Evolutionary conservation across 805 yeast species (phyloP).

Genomic region (Cyberlindnera maritima): DNA sequence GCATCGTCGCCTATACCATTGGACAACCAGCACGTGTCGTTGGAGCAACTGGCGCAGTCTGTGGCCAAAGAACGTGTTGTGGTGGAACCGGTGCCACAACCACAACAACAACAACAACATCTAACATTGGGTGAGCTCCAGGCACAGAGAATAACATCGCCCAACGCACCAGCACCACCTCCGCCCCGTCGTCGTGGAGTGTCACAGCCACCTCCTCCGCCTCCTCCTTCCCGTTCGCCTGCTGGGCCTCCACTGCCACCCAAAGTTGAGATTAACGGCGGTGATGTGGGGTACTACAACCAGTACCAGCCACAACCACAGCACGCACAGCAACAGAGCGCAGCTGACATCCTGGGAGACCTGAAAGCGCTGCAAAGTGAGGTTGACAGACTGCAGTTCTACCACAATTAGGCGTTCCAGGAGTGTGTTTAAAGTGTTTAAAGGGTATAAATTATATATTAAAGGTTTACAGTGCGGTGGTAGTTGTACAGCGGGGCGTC

Average conservation of each 20-base stretch:
- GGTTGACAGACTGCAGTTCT: constrained; percentile 48
- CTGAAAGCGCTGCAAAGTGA: constrained; percentile 66
- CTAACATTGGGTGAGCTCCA: constrained; percentile 7
- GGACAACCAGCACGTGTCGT: constrained; percentile 11
- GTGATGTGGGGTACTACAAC: not conserved
- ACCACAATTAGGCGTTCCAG: not conserved
- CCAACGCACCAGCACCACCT: constrained; percentile 30
- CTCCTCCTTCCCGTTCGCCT: constrained; percentile 17
- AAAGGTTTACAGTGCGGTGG: too few relatives aligned
- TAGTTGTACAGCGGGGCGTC: too few relatives aligned
- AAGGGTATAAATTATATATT: too few relatives aligned
- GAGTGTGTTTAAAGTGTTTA: too few relatives aligned
- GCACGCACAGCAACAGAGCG: constrained; percentile 22
- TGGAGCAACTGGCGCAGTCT: constrained; percentile 18
- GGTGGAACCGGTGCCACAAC: constrained; percentile 11
- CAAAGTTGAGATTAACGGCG: constrained; percentile 12
- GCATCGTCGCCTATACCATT: constrained; percentile 24
- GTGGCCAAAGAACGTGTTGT: constrained; percentile 10
- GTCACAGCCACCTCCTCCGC: constrained; percentile 25
- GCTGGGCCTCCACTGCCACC: constrained; percentile 24
- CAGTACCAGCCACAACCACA: constrained; percentile 7
- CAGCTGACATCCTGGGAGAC: constrained; percentile 57
- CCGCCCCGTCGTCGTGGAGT: constrained; percentile 40
- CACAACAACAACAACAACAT: constrained; percentile 6
- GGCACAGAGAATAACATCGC: constrained; percentile 10